Percentiles rank a stretch among this genome's conserved stretches.
Conservation (phyloP, 2,329 filamentous ascomycete genomes). For the Cordyceps sp. region DNA sequence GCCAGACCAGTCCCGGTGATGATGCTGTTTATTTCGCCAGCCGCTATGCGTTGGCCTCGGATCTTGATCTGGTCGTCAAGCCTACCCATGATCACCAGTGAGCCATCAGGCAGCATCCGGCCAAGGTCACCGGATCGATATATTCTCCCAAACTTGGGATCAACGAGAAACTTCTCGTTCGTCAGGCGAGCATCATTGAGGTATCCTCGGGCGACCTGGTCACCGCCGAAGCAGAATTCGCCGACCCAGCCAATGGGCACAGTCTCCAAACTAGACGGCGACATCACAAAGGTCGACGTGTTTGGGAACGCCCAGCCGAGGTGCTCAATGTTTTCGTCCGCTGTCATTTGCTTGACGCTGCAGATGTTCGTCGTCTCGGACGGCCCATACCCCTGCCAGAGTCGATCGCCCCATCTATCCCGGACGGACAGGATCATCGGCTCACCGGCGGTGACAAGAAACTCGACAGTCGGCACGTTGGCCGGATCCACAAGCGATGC, state of each 20-base stretch:
- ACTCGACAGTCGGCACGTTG: constrained; percentile 53
- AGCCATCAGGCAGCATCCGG: constrained; percentile 60
- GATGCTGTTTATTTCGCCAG: constrained; percentile 54
- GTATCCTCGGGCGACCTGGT: constrained; percentile 65
- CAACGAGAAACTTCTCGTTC: constrained; percentile 48
- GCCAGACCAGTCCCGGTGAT: constrained; percentile 36
- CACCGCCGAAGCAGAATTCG: constrained; percentile 74
- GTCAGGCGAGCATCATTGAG: constrained; percentile 49
- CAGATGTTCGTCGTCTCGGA: constrained; percentile 83
- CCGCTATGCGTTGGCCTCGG: constrained; percentile 63
- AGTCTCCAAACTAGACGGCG: constrained; percentile 24
- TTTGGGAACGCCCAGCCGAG: constrained; percentile 62
- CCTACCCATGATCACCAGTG: constrained; percentile 55
- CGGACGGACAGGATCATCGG: constrained; percentile 58
- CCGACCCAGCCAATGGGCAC: constrained; percentile 59
- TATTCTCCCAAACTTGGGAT: constrained; percentile 52
- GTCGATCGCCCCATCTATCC: constrained; percentile 46
- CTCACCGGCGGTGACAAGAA: constrained; percentile 71
- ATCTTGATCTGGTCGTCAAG: constrained; percentile 71
- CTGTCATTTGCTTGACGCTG: constrained; percentile 48
- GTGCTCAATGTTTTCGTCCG: constrained; percentile 47
- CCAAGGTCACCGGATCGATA: constrained; percentile 77
- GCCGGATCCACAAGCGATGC: constrained; percentile 54
- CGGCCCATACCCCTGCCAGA: constrained; percentile 73
- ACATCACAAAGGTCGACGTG: constrained; percentile 55